Evolutionary conservation across 257 asterid genomes (phyloP), one percentile per base, ranked within the genome.

Genomic region (Scutellaria minor): DNA sequence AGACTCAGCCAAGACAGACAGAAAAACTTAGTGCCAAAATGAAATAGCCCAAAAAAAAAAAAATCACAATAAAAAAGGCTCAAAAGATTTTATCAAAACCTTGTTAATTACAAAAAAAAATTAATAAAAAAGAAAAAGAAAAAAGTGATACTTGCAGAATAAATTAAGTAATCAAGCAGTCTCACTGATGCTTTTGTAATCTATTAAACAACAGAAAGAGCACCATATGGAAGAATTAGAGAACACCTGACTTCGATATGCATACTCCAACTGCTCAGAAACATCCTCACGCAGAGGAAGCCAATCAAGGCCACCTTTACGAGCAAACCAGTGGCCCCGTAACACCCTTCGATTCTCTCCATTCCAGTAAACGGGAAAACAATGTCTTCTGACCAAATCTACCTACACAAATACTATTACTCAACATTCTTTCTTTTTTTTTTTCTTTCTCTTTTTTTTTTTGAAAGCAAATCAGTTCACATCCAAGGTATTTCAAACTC

Each of bases 241-340:
- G 47, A 70, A 79, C 63, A 85, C 89, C 89, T 82, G 86, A 69
- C 95, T 59, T 74, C 92, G 87, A 76, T 90, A 95, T 66, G 98
- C 99, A 83, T 84, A 92, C 80, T 95, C 99, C 87, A 95, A 83
- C 68, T 95, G 99, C 86, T 95, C 99, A 40, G 98, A 84, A 61
- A 95, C 89, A 85, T 95, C 97, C 77, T 95, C 99, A 62, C 97
- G 91, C 46, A 95, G 79, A 14, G 99, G 99, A 78, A 87, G 91
- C 99, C 99, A 95, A 84, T 92, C 98, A 53, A 92, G 92, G 48
- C 96, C 92, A 51, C 96, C 95, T 84, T 90, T 95, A 72, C 96
- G 93, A 74, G 97, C 98, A 83, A 92, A 95, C 99, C 99, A 95
- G 71, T 95, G 98, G 63, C 99, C 99, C 84, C 98, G 85, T 68